Evolutionary conservation across 768 basidiomycete species (phyloP), one percentile per base, ranked within the genome.

Genomic region (Xerocomellus amylosporus): DNA sequence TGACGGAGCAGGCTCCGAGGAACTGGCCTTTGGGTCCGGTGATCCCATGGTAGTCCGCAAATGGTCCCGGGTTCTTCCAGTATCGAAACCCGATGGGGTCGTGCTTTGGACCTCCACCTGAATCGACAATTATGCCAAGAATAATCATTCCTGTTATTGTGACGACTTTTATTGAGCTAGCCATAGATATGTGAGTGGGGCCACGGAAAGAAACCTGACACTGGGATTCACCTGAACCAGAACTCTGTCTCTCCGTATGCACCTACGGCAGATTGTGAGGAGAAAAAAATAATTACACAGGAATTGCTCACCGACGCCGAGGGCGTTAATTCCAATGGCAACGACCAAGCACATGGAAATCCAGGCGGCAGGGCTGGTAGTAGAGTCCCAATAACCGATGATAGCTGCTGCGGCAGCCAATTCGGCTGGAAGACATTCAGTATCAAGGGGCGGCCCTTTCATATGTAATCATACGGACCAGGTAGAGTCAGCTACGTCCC

Each of bases 391-490:
- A 60, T 67, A 83, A 47, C 71, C 67, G 64, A 85, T 76, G 38
- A 85, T 58, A 3, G 82, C 70, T 10, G 83, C 76, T 0, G 78
- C 75, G 0, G 82, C 82, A 34, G 76, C 74, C 4, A 82, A 60
- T 53, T 83, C 82, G 7, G 79, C 78, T 58, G 38, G 8, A 40
- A 51, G 30, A 46, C 4, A 6, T 20, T 69, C 10, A 70, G 51
- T 12, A 17, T 26, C 20, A 4, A 3, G 0, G 10, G 33, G 33
- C 13, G 33, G 4, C 5, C 4, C 2, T 17, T 34, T 36, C 34
- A 22, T 6, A 7, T 30, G 10, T 12, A 42, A 19, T 28, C 10
- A 12, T 36, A 61, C 62, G 14, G 28, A 68, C 67, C 59, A 34
- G 67, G 67, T 13, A 68, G 46, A 12, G 67, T 69, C 12, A 68